Evolutionary conservation across 495 filamentous ascomycete species (phyloP).

Genomic region (Cercophora samala): DNA sequence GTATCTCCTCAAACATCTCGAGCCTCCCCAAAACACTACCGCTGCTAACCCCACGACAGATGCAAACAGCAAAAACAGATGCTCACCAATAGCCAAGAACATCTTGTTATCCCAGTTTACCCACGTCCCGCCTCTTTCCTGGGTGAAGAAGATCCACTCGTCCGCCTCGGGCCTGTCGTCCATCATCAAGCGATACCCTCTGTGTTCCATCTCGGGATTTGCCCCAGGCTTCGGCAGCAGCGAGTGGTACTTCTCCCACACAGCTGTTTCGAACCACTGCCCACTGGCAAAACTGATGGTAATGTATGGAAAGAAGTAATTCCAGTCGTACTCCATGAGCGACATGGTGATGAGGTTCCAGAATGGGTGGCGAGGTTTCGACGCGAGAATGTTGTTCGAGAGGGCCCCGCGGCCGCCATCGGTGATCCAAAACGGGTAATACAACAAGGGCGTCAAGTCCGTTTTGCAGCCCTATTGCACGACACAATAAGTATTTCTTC

Average conservation of each 20-base stretch:
- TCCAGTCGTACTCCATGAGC: slow-evolving; percentile 66
- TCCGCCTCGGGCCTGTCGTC: slow-evolving; percentile 39
- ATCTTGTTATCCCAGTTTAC: slow-evolving; percentile 41
- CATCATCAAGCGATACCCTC: slow-evolving; percentile 42
- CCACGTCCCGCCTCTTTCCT: slow-evolving; percentile 44
- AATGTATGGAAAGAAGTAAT: slow-evolving; percentile 79
- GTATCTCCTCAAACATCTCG: slow-evolving; percentile 13
- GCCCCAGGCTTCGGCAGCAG: slow-evolving; percentile 19
- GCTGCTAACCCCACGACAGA: slow-evolving; percentile 12
- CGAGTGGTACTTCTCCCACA: slow-evolving; percentile 71
- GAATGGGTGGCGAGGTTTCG: slow-evolving; percentile 77
- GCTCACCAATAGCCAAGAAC: slow-evolving; percentile 36
- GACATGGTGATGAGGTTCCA: slow-evolving; percentile 70
- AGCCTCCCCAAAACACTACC: slow-evolving; percentile 12
- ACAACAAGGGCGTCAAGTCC: slow-evolving; percentile 73
- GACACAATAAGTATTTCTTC: not conserved
- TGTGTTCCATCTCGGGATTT: slow-evolving; percentile 21
- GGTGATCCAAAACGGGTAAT: slow-evolving; percentile 79
- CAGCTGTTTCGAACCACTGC: slow-evolving; percentile 76
- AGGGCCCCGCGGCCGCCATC: slow-evolving; percentile 79
- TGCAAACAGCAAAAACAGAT: slow-evolving; percentile 41
- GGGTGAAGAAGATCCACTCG: slow-evolving; percentile 42
- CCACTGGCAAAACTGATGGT: slow-evolving; percentile 88
- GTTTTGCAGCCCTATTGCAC: slow-evolving; percentile 69
- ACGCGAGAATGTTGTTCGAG: slow-evolving; percentile 85